Evolutionary conservation across 306 rosid genomes (phyloP).

Genomic region (Citrullus amarus): DNA sequence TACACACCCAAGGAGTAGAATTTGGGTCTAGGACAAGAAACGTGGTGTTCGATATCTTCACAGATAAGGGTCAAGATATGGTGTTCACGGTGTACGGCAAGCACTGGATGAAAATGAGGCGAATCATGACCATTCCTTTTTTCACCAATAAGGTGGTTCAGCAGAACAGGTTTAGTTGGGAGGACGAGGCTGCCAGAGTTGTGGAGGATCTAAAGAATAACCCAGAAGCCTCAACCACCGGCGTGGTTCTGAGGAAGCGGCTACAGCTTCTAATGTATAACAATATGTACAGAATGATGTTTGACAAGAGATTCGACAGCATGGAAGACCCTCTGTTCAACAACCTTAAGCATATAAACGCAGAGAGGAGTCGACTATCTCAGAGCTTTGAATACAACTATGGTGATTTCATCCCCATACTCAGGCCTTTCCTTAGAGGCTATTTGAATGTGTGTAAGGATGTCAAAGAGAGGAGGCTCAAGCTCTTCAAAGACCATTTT

Average conservation of each 20-base stretch:
- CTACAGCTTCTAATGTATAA: constrained; percentile 81
- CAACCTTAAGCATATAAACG: constrained; percentile 44
- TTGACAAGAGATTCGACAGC: constrained; percentile 60
- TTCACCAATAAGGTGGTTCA: constrained; percentile 88
- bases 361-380: constrained; percentile 65
- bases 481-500: constrained; percentile 70
- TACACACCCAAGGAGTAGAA: constrained; percentile 77
- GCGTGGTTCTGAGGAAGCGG: constrained; percentile 42
- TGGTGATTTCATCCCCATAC: constrained; percentile 67
- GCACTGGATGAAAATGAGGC: constrained; percentile 83
- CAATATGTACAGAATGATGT: constrained; percentile 79
- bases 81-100: constrained; percentile 84
- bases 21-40: constrained; percentile 75
- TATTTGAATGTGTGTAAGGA: constrained; percentile 73
- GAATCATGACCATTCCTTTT: constrained; percentile 85
- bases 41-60: constrained; percentile 80
- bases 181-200: constrained; percentile 47
- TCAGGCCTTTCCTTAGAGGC: constrained; percentile 66
- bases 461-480: constrained; percentile 55
- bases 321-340: constrained; percentile 48
- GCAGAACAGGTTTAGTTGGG: constrained; percentile 66
- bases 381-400: constrained; percentile 85
- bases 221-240: constrained; percentile 31
- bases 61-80: constrained; percentile 79
- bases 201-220: constrained; percentile 50